phyloP scores from a whole-genome alignment of 108 stramenopile genomes.

The Mediolabrus comicus region DNA sequence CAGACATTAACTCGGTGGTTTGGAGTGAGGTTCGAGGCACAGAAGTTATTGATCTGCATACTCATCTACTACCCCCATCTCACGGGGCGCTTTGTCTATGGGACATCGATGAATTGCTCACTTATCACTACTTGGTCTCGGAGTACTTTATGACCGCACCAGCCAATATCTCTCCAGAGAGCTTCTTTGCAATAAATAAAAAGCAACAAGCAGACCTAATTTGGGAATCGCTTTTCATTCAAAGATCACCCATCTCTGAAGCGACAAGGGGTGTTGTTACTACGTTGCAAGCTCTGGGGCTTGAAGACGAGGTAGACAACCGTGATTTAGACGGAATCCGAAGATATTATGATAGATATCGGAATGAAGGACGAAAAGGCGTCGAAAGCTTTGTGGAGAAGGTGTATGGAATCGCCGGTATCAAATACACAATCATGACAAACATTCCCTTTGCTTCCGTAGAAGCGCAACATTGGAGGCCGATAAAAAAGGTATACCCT shows the following conservation, averaged over 20 bases:
- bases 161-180: conserved; percentile 53
- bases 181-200: conserved; percentile 59
- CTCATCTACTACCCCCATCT: conserved; percentile 86
- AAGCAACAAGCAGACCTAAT: conserved; percentile 73
- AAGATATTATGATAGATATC: conserved; percentile 48
- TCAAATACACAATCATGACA: conserved; percentile 89
- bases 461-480: conserved; percentile 79
- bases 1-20: conserved; percentile 47
- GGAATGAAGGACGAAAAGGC: conserved; percentile 49
- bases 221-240: conserved; percentile 84
- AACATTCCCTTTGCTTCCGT: conserved; percentile 89
- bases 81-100: conserved; percentile 82
- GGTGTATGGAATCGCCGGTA: conserved; percentile 61
- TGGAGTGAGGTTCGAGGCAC: conserved; percentile 58
- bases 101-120: conserved; percentile 90
- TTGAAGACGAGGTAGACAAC: conserved; percentile 36
- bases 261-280: conserved; percentile 87
- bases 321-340: conserved; percentile 78
- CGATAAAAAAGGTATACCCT: conserved; percentile 59
- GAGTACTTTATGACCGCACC: conserved; percentile 90
- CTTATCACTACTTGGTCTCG: conserved; percentile 92
- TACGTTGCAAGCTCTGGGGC: conserved; percentile 62
- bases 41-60: conserved; percentile 85
- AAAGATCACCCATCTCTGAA: conserved; percentile 82
- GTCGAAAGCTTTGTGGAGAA: conserved; percentile 53